phyloP scores from a whole-genome alignment of 2,329 filamentous ascomycete species.

The Colletotrichum melonis region DNA sequence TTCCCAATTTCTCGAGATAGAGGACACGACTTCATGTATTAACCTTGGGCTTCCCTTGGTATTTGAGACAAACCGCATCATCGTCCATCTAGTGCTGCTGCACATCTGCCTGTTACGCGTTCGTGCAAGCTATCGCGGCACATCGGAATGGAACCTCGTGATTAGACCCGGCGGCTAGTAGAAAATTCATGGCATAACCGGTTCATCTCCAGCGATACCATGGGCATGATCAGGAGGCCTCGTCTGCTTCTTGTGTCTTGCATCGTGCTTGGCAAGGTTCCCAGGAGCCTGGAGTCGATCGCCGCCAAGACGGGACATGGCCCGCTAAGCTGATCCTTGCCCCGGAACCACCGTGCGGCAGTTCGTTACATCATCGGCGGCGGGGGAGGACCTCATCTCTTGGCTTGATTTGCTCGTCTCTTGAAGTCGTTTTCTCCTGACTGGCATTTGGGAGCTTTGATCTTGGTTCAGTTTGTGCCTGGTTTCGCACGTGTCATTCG shows the following conservation, averaged over 20 bases:
- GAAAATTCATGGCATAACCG: background rate
- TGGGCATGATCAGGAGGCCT: background rate
- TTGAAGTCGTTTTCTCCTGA: background rate
- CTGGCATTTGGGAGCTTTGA: background rate
- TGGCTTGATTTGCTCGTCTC: constrained; percentile 8
- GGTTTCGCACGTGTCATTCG: constrained; percentile 6
- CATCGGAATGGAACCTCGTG: background rate
- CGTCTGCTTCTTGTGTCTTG: background rate
- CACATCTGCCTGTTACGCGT: background rate
- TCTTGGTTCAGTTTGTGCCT: background rate
- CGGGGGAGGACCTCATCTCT: constrained; percentile 22
- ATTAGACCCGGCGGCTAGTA: background rate
- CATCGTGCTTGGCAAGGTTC: constrained; percentile 27
- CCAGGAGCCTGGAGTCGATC: constrained; percentile 33
- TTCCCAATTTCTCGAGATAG: background rate
- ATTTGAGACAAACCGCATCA: background rate
- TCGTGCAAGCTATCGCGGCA: background rate
- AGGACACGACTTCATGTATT: background rate
- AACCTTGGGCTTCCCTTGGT: background rate
- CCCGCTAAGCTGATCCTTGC: constrained; percentile 35
- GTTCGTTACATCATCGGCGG: constrained; percentile 32
- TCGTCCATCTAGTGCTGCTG: background rate
- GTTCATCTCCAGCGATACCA: background rate
- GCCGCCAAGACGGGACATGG: constrained; percentile 32
- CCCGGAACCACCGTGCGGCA: constrained; percentile 25